phyloP scores from a whole-genome alignment of 768 basidiomycete genomes.

The Mycena kentingensis region DNA sequence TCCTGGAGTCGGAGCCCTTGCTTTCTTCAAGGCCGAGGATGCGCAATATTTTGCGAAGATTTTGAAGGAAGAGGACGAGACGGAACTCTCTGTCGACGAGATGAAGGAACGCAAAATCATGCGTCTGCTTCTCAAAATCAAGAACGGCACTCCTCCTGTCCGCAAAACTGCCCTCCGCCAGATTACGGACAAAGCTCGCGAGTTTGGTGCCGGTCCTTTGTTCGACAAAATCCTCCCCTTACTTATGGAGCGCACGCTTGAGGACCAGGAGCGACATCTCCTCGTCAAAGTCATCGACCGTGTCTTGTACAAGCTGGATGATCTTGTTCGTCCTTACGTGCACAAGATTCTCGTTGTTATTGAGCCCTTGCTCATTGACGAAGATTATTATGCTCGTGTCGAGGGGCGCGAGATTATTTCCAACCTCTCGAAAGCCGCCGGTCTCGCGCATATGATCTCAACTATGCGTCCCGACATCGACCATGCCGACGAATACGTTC shows the following conservation, averaged over 20 bases:
- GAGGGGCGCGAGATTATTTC: constrained; percentile 99
- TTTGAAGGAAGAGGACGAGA: constrained; percentile 93
- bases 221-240: constrained; percentile 99
- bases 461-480: constrained; percentile 99
- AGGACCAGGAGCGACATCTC: constrained; percentile 97
- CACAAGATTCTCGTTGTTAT: constrained; percentile 99
- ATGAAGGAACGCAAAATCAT: constrained; percentile 99
- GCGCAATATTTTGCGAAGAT: constrained; percentile 98
- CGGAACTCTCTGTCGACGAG: constrained; percentile 89
- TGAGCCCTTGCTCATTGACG: constrained; percentile 97
- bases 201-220: constrained; percentile 96
- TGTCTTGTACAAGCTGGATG: constrained; percentile 97
- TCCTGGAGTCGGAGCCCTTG: constrained; percentile 93
- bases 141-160: constrained; percentile 98
- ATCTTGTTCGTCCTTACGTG: constrained; percentile 97
- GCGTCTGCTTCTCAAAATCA: constrained; percentile 96
- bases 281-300: constrained; percentile 99
- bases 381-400: constrained; percentile 94
- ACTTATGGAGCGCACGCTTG: constrained; percentile 96
- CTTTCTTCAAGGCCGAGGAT: constrained; percentile 98
- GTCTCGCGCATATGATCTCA: constrained; percentile 99
- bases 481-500: constrained; percentile 98
- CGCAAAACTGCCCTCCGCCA: constrained; percentile 97
- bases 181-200: constrained; percentile 98
- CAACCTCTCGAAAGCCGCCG: constrained; percentile 97